Conservation (phyloP, 1,284 basidiomycete species). For the Rhizopogon parksii region DNA sequence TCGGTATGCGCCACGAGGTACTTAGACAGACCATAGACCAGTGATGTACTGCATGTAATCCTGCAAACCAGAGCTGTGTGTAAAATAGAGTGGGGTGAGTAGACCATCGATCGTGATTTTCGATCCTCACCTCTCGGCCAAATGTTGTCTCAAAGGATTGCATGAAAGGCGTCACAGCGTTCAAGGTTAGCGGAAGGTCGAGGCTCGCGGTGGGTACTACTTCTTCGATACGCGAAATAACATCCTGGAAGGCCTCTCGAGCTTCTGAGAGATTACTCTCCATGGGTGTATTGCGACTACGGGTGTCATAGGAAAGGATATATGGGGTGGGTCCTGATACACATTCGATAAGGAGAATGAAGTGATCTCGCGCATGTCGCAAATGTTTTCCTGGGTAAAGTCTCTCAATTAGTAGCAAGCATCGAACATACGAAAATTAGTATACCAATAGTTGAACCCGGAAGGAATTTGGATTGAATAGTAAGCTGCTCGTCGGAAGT, state of each 20-base stretch:
- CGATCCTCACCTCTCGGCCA: constrained; percentile 62
- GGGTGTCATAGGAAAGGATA: constrained; percentile 65
- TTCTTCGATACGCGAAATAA: constrained; percentile 50
- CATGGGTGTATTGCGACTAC: constrained; percentile 74
- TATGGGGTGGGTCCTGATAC: constrained; percentile 44
- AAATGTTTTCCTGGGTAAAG: constrained; percentile 63
- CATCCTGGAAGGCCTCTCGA: constrained; percentile 44
- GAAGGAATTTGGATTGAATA: constrained; percentile 60
- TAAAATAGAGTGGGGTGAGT: constrained; percentile 8
- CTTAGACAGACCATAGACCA: constrained; percentile 67
- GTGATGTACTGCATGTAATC: constrained; percentile 76
- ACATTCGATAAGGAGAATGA: constrained; percentile 55
- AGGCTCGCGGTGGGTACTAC: constrained; percentile 43
- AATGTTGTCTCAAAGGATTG: constrained; percentile 73
- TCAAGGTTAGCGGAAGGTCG: constrained; percentile 54
- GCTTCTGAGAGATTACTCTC: constrained; percentile 61
- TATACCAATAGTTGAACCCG: constrained; percentile 76
- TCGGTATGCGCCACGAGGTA: constrained; percentile 2
- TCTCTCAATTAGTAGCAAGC: constrained; percentile 3
- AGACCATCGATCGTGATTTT: neutral
- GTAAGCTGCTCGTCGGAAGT: constrained; percentile 61
- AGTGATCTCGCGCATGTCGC: constrained; percentile 77
- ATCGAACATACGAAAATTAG: neutral
- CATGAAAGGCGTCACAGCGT: constrained; percentile 71
- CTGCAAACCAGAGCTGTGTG: constrained; percentile 76